Evolutionary conservation across 2,329 filamentous ascomycete genomes (phyloP), one percentile per base, ranked within the genome.

Genomic region (Fusarium duplospermum): DNA sequence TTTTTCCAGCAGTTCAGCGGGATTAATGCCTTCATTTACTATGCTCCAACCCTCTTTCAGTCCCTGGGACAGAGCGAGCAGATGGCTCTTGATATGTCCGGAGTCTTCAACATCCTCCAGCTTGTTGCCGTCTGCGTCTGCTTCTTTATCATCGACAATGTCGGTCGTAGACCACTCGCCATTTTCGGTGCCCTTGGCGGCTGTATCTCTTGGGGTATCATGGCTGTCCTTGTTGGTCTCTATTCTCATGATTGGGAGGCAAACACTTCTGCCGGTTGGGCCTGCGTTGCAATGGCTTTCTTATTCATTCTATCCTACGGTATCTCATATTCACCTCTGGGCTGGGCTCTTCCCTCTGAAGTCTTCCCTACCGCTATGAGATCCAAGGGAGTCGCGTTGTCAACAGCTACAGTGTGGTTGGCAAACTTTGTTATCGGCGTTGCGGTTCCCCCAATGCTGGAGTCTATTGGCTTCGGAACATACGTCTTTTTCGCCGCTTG

Each of bases 401-500:
- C 54, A 4, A 58, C 54, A 2, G n/a, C 35, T 3, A 27, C 33
- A 0, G 33, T 35, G 0, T 58, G 54, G 54, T 2, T 38, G 0
- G 27, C 4, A 4, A 58, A 58, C 1, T 58, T 58, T 3, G 20
- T 58, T 1, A 10, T 40, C 9, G 54, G 54, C 6, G 1, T 58
- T 2, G 29, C 29, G 27, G 29, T 14, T 5, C 54, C 54, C 1
- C 31, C 33, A 8, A 58, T 58, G 54, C 14, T 58, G 8, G 54
- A 58, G 35, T 13, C 29, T 38, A n/a, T 14, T 1, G 54, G 54
- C 22, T 58, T 58, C 8, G 54, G 54, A 58, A 58, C 54, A 3
- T 58, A 94, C 81, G 88, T 94, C 80, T 87, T 95, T 73, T 95
- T 95, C 78, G 93, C 88, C 13, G 87, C 6, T 1, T 57, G 31